Percentiles rank a stretch among this genome's conserved stretches.
These are phyloP conservation scores for Diaporthe destruens DNA, from an alignment of 2,329 filamentous ascomycete species.

Conservation along the genomic window DNA sequence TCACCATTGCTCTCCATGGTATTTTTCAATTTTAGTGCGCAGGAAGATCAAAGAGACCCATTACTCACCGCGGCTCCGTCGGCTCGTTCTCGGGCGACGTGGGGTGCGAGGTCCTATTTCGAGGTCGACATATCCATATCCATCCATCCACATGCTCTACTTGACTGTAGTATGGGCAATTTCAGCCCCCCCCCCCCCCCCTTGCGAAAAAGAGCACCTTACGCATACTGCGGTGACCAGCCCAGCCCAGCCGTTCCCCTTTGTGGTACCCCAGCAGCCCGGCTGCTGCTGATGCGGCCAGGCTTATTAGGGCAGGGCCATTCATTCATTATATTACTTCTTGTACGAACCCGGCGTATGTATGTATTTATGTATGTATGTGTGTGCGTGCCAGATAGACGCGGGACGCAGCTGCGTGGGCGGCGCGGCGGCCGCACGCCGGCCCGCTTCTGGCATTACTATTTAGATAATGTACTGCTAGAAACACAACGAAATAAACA, in stretches of 20 bases:
- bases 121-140: constrained; percentile 74
- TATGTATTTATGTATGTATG: too few species aligned
- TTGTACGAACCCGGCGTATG: neutral
- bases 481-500: too few species aligned
- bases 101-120: constrained; percentile 79
- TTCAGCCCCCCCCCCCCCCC: neutral
- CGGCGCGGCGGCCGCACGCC: too few species aligned
- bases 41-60: constrained; percentile 76
- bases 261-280: neutral
- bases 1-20: constrained; percentile 74
- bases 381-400: neutral
- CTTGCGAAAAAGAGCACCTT: neutral
- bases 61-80: constrained; percentile 78
- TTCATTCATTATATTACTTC: neutral
- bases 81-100: constrained; percentile 57
- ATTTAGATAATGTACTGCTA: too few species aligned
- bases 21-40: constrained; percentile 85
- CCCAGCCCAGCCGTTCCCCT: neutral
- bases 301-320: too few species aligned
- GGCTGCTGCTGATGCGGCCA: neutral
- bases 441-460: too few species aligned
- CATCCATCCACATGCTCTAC: neutral
- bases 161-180: neutral
- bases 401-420: neutral
- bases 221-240: neutral